These are phyloP conservation scores for Fraxinus baroniana DNA, from an alignment of 305 asterid species.

Conservation along the genomic window DNA sequence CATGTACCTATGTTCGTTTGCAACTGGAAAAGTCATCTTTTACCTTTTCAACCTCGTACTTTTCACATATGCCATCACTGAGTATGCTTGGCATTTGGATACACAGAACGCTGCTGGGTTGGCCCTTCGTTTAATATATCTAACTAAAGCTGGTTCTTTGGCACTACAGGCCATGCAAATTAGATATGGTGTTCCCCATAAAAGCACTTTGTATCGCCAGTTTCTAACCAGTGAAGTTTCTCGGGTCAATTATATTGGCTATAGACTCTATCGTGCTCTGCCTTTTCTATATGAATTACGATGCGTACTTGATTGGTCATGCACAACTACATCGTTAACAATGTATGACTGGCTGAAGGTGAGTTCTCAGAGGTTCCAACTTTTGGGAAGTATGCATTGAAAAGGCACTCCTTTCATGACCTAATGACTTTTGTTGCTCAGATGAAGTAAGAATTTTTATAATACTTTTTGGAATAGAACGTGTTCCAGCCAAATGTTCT, in stretches of 20 bases:
- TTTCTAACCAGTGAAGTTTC: conserved; percentile 91
- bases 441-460: not conserved
- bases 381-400: not conserved
- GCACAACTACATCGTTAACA: conserved; percentile 89
- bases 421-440: not conserved
- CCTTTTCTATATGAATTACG: conserved; percentile 93
- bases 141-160: conserved; percentile 84
- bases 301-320: conserved; percentile 99
- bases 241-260: conserved; percentile 77
- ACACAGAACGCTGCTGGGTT: conserved; percentile 78
- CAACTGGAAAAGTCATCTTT: conserved; percentile 87
- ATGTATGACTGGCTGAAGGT: conserved; percentile 99
- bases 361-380: conserved; percentile 25
- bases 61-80: conserved; percentile 68
- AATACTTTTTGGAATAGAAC: not conserved
- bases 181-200: conserved; percentile 84
- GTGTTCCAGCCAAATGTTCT: not conserved
- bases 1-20: conserved; percentile 86
- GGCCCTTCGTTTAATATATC: conserved; percentile 88
- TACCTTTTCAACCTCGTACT: conserved; percentile 87
- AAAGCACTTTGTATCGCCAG: conserved; percentile 93
- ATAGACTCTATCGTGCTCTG: conserved; percentile 93
- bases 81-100: conserved; percentile 88
- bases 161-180: conserved; percentile 93
- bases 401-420: not conserved